Percentiles rank a stretch among this genome's conserved stretches.
These are phyloP conservation scores for Avena atlantica DNA, from an alignment of 176 grass and related monocot species.

Conservation along the genomic window DNA sequence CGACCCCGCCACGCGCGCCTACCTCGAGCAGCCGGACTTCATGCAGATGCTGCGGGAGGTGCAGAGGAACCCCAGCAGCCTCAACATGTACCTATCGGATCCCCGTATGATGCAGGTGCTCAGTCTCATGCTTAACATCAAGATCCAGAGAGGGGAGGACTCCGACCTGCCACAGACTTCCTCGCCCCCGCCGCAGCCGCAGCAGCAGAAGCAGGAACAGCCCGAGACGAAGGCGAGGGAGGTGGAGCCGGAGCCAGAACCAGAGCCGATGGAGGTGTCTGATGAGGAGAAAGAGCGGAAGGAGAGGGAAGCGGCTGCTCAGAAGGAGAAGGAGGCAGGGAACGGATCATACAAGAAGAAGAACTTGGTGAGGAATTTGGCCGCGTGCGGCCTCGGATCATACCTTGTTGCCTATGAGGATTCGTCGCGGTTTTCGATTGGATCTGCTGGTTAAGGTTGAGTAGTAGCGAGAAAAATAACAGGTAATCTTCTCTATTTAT, in stretches of 20 bases:
- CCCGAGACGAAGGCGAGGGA: conserved; percentile 51
- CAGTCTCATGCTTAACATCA: conserved; percentile 92
- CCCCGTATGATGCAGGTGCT: conserved; percentile 97
- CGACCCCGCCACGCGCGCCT: conserved; percentile 77
- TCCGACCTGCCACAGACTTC: conserved; percentile 49
- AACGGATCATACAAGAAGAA: conserved; percentile 99
- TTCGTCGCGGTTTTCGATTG: too few relatives aligned
- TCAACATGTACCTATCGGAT: conserved; percentile 77
- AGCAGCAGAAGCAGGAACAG: not conserved
- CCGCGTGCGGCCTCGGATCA: too few relatives aligned
- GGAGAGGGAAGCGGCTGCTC: conserved; percentile 74
- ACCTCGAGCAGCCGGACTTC: conserved; percentile 87
- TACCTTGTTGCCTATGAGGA: too few relatives aligned
- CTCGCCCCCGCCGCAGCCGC: conserved; percentile 4
- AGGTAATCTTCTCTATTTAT: too few relatives aligned
- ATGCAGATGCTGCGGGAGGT: conserved; percentile 86
- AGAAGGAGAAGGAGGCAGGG: conserved; percentile 80
- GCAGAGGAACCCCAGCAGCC: conserved; percentile 78
- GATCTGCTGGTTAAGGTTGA: too few relatives aligned
- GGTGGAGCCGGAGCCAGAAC: conserved; percentile 44
- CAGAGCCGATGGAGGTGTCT: conserved; percentile 77
- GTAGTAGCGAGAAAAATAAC: too few relatives aligned
- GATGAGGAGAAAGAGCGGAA: conserved; percentile 61
- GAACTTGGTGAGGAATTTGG: conserved; percentile 51
- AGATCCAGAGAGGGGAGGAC: conserved; percentile 62